These are phyloP conservation scores for Naganishia vishniacii DNA, from an alignment of 768 basidiomycete genomes.

Conservation along the genomic window DNA sequence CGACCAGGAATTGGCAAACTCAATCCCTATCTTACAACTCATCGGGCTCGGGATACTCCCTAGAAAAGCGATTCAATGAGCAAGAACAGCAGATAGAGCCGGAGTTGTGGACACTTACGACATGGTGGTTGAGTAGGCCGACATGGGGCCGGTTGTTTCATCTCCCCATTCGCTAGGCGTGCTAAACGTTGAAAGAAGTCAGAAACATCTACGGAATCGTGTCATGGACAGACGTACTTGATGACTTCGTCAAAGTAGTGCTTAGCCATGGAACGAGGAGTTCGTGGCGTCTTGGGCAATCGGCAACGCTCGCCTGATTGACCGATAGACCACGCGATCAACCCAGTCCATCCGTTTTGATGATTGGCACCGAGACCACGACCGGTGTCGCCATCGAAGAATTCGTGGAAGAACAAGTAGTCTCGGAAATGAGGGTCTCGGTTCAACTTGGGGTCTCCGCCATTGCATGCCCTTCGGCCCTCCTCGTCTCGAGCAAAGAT, in stretches of 20 bases:
- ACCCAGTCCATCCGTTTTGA: conserved; percentile 82
- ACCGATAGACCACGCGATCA: conserved; percentile 60
- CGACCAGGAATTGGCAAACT: background rate
- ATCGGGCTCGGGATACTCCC: conserved; percentile 45
- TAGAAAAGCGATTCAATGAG: conserved; percentile 5
- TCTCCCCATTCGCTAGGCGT: conserved; percentile 27
- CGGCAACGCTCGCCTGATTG: conserved; percentile 73
- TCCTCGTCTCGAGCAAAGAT: conserved; percentile 90
- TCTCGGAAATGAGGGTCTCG: conserved; percentile 92
- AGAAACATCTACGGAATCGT: conserved; percentile 35
- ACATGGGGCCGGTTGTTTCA: conserved; percentile 32
- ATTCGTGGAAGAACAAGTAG: conserved; percentile 94
- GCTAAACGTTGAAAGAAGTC: conserved; percentile 36
- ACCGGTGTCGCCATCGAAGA: conserved; percentile 68
- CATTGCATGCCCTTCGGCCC: conserved; percentile 84
- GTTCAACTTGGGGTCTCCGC: conserved; percentile 78
- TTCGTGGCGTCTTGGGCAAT: conserved; percentile 75
- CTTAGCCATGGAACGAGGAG: conserved; percentile 63
- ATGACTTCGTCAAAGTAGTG: conserved; percentile 80
- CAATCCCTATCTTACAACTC: conserved; percentile 35
- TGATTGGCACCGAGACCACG: conserved; percentile 93
- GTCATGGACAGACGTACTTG: conserved; percentile 37
- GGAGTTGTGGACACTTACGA: conserved; percentile 8
- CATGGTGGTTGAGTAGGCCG: conserved; percentile 34
- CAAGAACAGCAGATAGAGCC: background rate